phyloP scores from a whole-genome alignment of 805 yeast genomes.

The Metschnikowia bowlesiae region DNA sequence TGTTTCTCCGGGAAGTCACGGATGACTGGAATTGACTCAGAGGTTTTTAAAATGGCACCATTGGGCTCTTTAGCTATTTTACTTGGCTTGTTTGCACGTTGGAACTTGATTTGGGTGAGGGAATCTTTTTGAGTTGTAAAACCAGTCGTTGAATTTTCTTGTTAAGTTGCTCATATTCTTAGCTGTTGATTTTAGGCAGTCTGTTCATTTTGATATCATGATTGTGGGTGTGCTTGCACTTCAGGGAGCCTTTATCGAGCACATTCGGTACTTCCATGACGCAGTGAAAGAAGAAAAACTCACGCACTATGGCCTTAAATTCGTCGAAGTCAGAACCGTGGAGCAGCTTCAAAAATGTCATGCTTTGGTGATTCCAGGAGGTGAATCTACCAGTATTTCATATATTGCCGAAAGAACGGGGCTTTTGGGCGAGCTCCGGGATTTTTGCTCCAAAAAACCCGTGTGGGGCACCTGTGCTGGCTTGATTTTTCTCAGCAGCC shows the following conservation, averaged over 20 bases:
- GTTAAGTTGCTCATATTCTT: not conserved
- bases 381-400: slow-evolving; percentile 68
- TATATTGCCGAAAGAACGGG: slow-evolving; percentile 64
- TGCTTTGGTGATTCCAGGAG: slow-evolving; percentile 69
- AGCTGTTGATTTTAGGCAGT: not conserved
- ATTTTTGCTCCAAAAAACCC: slow-evolving; percentile 48
- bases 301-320: slow-evolving; percentile 21
- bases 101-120: not conserved
- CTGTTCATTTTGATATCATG: not conserved
- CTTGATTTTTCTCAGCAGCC: slow-evolving; percentile 57
- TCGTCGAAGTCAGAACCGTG: slow-evolving; percentile 49
- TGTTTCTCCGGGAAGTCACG: not conserved
- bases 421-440: slow-evolving; percentile 49
- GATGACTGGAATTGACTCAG: not conserved
- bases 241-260: slow-evolving; percentile 78
- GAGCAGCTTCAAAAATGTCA: slow-evolving; percentile 48
- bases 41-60: not conserved
- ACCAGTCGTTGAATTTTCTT: not conserved
- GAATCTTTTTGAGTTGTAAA: not conserved
- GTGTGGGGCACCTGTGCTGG: slow-evolving; percentile 92
- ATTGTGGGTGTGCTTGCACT: slow-evolving; percentile 67
- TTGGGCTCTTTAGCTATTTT: not conserved
- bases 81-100: not conserved
- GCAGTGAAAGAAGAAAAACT: slow-evolving; percentile 11
- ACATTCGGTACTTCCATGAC: slow-evolving; percentile 34